Evolutionary conservation across 148 eudicot genomes (phyloP).

Genomic region (Rhododendron ovatum): DNA sequence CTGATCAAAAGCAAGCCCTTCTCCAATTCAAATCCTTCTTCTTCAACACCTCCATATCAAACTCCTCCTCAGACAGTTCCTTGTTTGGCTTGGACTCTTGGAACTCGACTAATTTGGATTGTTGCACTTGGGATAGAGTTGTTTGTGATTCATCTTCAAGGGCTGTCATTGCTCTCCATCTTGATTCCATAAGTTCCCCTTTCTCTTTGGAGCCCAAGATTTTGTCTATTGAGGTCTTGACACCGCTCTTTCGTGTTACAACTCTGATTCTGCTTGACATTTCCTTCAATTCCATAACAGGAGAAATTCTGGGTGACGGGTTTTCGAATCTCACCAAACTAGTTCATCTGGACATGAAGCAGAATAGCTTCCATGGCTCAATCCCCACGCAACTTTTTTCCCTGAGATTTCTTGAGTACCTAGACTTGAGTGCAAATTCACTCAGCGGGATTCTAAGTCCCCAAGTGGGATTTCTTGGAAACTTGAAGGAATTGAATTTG

Average conservation of each 20-base stretch:
- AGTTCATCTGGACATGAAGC: constrained; percentile 37
- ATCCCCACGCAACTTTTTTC: constrained; percentile 32
- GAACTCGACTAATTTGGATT: constrained; percentile 25
- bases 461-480: constrained; percentile 24
- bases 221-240: constrained; percentile 17
- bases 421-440: constrained; percentile 40
- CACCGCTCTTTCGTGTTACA: constrained; percentile 32
- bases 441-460: constrained; percentile 29
- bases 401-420: constrained; percentile 29
- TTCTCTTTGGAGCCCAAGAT: not conserved
- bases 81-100: constrained; percentile 34
- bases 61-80: constrained; percentile 9
- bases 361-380: constrained; percentile 36
- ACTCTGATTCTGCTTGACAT: constrained; percentile 33
- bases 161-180: constrained; percentile 27
- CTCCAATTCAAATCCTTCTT: constrained; percentile 40
- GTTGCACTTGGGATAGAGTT: constrained; percentile 46
- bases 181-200: constrained; percentile 21
- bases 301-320: constrained; percentile 31
- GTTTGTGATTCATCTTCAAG: constrained; percentile 20
- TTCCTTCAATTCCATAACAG: constrained; percentile 31
- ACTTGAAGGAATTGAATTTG: constrained; percentile 27
- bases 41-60: constrained; percentile 8
- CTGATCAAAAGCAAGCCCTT: constrained; percentile 47
- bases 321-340: constrained; percentile 39